Evolutionary conservation across 225 moss, liverwort and hornwort species (phyloP).

Genomic region (Climacium dendroides): DNA sequence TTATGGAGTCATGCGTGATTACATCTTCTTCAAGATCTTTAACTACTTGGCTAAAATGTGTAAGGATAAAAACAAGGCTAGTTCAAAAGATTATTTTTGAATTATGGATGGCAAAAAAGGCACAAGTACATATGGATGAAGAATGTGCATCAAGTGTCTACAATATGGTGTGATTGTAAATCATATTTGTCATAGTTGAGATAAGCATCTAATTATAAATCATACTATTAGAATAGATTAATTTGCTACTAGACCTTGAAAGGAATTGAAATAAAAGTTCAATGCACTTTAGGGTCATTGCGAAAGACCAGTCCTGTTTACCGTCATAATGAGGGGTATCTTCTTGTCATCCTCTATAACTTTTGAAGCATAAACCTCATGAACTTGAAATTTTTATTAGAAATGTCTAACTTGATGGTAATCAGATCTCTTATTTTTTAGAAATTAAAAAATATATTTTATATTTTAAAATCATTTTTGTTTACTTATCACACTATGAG

Average conservation of each 20-base stretch:
- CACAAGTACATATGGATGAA: background rate
- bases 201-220: too few species aligned
- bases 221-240: background rate
- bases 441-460: too few species aligned
- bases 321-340: too few species aligned
- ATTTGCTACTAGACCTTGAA: background rate
- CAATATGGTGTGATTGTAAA: background rate
- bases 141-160: background rate
- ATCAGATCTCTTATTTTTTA: too few species aligned
- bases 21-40: background rate
- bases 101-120: background rate
- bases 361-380: too few species aligned
- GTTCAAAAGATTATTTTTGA: rapidly evolving
- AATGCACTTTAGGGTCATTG: too few species aligned
- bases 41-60: background rate
- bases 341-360: too few species aligned
- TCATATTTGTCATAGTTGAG: background rate
- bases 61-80: background rate
- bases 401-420: too few species aligned
- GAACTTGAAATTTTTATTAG: too few species aligned
- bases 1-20: rapidly evolving
- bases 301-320: too few species aligned
- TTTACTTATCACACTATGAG: too few species aligned
- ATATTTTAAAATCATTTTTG: too few species aligned
- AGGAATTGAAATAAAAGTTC: background rate